These are phyloP conservation scores for Phytopythium vexans DNA, from an alignment of 352 stramenopile genomes.

Conservation along the genomic window DNA sequence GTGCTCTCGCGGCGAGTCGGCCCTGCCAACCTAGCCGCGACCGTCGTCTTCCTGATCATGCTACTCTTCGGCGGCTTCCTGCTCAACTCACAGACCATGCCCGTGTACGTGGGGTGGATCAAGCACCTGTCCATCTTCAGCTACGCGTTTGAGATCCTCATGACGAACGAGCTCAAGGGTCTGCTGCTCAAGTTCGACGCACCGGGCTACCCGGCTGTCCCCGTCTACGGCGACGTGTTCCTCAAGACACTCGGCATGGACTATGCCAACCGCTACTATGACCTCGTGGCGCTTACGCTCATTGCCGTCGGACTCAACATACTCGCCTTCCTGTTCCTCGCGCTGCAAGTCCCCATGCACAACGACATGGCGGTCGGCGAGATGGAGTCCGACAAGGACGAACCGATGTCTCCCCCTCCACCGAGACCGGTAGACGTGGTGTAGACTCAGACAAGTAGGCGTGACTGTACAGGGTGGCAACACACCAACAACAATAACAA, in stretches of 20 bases:
- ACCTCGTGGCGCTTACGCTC: constrained; percentile 47
- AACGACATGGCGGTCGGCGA: constrained; percentile 24
- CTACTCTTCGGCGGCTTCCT: constrained; percentile 87
- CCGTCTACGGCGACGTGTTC: constrained; percentile 82
- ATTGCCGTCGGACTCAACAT: constrained; percentile 53
- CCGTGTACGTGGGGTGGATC: constrained; percentile 55
- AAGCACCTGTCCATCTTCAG: constrained; percentile 84
- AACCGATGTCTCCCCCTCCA: no score
- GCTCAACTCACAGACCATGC: constrained; percentile 83
- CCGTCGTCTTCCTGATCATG: constrained; percentile 77
- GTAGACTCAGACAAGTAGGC: no score
- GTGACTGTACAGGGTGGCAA: no score
- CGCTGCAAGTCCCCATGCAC: constrained; percentile 58
- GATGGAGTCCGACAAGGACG: no score
- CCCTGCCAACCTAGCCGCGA: constrained; percentile 68
- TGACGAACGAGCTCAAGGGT: constrained; percentile 79
- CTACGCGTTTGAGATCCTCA: constrained; percentile 86
- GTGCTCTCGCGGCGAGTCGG: constrained; percentile 61
- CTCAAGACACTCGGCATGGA: constrained; percentile 83
- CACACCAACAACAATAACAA: no score
- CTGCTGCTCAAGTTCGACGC: constrained; percentile 77
- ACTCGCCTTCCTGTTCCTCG: constrained; percentile 62
- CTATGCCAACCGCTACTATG: constrained; percentile 72
- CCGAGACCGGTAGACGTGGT: no score
- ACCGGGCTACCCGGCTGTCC: constrained; percentile 66